A percentile compares a stretch with the other conserved stretches of the same genome.
Conservation (phyloP, 257 asterid genomes). For the Asclepias syriaca region DNA sequence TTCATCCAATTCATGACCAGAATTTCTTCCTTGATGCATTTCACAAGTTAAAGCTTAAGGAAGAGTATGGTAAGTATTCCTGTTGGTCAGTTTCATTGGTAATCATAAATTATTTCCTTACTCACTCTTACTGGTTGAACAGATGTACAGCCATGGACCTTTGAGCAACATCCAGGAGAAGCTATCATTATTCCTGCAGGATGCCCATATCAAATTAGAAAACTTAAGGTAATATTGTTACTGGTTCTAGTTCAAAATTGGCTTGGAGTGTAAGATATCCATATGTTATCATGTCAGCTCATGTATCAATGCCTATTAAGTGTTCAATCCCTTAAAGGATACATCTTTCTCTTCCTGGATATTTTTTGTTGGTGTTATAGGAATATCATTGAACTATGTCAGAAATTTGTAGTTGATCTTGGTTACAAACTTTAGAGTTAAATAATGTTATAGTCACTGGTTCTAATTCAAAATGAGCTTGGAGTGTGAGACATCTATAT, state of each 20-base stretch:
- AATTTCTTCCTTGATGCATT: slow-evolving; percentile 72
- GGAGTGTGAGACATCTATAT: not conserved
- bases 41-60: slow-evolving; percentile 87
- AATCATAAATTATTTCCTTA: slow-evolving; percentile 7
- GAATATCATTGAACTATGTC: not conserved
- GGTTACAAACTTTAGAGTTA: slow-evolving; percentile 37
- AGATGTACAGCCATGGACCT: slow-evolving; percentile 91
- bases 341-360: not conserved
- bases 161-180: slow-evolving; percentile 79
- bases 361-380: not conserved
- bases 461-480: slow-evolving; percentile 5
- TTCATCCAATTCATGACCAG: slow-evolving; percentile 89
- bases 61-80: slow-evolving; percentile 74
- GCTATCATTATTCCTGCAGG: slow-evolving; percentile 98
- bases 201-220: slow-evolving; percentile 89
- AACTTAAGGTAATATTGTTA: slow-evolving; percentile 49
- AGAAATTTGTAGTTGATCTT: not conserved
- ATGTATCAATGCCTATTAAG: not conserved
- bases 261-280: not conserved
- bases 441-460: slow-evolving; percentile 24
- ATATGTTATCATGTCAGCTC: not conserved
- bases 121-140: slow-evolving; percentile 21
- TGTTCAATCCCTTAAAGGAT: not conserved
- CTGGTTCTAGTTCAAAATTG: slow-evolving; percentile 5
- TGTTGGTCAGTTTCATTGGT: slow-evolving; percentile 8